Conservation (phyloP, 2,329 filamentous ascomycete genomes). For the Aspergillus sp. region DNA sequence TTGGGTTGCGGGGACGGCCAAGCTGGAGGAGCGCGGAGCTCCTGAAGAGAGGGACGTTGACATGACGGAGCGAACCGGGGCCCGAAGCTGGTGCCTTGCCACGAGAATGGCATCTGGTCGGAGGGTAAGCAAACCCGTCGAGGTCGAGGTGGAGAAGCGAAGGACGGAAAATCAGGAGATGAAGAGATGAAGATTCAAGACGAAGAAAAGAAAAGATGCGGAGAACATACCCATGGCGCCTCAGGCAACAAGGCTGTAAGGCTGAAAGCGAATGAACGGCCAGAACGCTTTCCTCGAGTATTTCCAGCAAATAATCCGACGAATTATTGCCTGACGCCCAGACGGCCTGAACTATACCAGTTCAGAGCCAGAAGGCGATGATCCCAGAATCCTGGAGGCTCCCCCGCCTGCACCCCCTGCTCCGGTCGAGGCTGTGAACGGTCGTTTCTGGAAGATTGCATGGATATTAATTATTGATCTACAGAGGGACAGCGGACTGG, state of each 20-base stretch:
- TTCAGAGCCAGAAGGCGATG: not conserved
- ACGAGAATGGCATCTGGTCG: conserved; percentile 13
- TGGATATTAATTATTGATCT: not conserved
- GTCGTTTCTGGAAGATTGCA: not conserved
- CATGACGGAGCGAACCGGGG: conserved; percentile 17
- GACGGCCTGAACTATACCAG: not conserved
- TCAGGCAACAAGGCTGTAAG: conserved; percentile 1
- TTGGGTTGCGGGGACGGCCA: conserved; percentile 51
- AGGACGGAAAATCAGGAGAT: not conserved
- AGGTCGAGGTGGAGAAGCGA: not conserved
- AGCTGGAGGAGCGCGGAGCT: conserved; percentile 7
- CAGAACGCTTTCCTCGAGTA: not conserved
- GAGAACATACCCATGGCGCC: not conserved
- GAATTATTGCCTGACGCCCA: not conserved
- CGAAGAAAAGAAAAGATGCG: not conserved
- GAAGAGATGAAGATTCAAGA: not conserved
- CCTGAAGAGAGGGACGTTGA: conserved; percentile 23
- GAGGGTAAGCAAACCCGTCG: not conserved
- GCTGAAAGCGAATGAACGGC: not conserved
- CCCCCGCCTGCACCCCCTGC: too few species aligned
- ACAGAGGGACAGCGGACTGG: not conserved
- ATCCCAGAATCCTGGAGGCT: too few species aligned
- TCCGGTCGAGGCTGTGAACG: not conserved
- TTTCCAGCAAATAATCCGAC: not conserved
- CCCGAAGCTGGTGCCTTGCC: conserved; percentile 12